phyloP scores from a whole-genome alignment of 108 stramenopile species.

The Nitzschia palea region DNA sequence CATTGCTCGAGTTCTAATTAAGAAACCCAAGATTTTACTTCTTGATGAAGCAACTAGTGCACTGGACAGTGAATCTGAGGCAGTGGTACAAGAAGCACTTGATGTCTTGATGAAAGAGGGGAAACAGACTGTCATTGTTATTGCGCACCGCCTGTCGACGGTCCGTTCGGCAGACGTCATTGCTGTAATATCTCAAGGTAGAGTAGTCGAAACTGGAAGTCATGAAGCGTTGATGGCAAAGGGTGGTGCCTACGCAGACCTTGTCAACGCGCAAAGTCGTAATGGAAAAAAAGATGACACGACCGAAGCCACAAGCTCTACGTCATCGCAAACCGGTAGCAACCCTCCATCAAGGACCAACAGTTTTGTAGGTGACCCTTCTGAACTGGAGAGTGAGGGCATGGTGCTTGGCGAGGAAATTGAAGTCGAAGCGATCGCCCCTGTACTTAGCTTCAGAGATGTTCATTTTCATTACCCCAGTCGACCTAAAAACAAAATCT shows the following conservation, averaged over 20 bases:
- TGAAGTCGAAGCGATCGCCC: neutral
- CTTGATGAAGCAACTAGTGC: slow-evolving; percentile 71
- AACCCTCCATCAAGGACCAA: neutral
- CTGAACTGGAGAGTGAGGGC: neutral
- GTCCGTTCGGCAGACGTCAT: slow-evolving; percentile 88
- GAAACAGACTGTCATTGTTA: slow-evolving; percentile 75
- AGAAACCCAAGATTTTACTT: slow-evolving; percentile 62
- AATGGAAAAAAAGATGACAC: neutral
- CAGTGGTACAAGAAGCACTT: slow-evolving; percentile 51
- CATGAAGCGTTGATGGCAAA: slow-evolving; percentile 75
- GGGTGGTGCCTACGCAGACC: slow-evolving; percentile 33
- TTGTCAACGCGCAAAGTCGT: slow-evolving; percentile 46
- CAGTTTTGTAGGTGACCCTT: neutral
- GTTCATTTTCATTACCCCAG: slow-evolving; percentile 85
- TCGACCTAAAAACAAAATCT: slow-evolving; percentile 56
- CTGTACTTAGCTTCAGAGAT: slow-evolving; percentile 36
- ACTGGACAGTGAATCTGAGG: slow-evolving; percentile 28
- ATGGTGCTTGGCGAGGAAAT: neutral
- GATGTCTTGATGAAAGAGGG: slow-evolving; percentile 49
- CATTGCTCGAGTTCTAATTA: slow-evolving; percentile 75
- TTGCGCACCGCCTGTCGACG: slow-evolving; percentile 92
- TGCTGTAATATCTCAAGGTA: slow-evolving; percentile 75
- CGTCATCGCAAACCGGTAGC: neutral
- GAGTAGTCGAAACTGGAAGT: slow-evolving; percentile 86
- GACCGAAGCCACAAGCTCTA: slow-evolving; percentile 2